These are phyloP conservation scores for Malus sylvestris DNA, from an alignment of 306 rosid genomes.

Conservation along the genomic window DNA sequence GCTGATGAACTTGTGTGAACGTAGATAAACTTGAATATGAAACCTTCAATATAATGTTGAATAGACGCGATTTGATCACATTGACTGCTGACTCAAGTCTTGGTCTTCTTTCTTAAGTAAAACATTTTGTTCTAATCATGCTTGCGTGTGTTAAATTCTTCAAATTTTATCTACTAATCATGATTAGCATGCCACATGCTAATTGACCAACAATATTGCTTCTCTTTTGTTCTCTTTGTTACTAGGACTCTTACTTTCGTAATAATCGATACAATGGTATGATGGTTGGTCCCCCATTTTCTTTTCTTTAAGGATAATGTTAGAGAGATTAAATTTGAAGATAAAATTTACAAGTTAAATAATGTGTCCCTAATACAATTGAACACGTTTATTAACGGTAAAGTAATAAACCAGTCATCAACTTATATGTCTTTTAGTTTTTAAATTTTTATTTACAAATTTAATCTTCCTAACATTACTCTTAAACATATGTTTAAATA, in stretches of 20 bases:
- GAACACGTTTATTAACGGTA: too few relatives aligned
- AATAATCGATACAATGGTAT: conserved; percentile 49
- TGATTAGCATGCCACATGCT: neutral
- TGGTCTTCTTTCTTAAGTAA: neutral
- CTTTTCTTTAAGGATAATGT: neutral
- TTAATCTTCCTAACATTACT: too few relatives aligned
- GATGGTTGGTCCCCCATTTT: neutral
- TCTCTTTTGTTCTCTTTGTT: neutral
- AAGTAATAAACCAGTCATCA: too few relatives aligned
- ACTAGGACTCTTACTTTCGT: neutral
- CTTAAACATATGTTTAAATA: too few relatives aligned
- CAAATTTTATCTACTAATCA: neutral
- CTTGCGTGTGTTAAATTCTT: neutral
- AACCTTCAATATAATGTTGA: neutral
- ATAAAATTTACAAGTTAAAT: too few relatives aligned
- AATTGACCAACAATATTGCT: neutral
- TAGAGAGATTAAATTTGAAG: too few relatives aligned
- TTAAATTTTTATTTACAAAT: too few relatives aligned
- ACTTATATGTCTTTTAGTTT: too few relatives aligned
- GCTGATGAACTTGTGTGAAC: neutral
- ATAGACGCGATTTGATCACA: neutral
- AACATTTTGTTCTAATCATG: neutral
- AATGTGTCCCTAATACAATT: too few relatives aligned
- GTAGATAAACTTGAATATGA: neutral
- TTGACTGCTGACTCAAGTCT: neutral